Evolutionary conservation across 2,329 filamentous ascomycete genomes (phyloP).

Genomic region (Arthroderma uncinatum): DNA sequence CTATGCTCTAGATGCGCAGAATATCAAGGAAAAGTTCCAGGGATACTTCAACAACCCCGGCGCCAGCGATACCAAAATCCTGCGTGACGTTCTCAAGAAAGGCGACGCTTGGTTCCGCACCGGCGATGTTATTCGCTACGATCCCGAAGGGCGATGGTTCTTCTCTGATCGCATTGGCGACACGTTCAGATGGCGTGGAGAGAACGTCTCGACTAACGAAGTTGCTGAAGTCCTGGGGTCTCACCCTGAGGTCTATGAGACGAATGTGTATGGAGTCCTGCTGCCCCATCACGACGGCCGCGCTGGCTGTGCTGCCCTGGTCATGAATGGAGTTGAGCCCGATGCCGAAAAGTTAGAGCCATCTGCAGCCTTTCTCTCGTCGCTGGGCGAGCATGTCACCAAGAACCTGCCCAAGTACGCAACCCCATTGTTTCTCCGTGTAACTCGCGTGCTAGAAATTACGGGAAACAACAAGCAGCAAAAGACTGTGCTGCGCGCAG

Average conservation of each 20-base stretch:
- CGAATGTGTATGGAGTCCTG: constrained; percentile 75
- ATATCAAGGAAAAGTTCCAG: constrained; percentile 58
- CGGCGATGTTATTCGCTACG: constrained; percentile 67
- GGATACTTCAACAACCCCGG: constrained; percentile 68
- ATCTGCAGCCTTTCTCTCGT: constrained; percentile 40
- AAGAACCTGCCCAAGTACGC: constrained; percentile 59
- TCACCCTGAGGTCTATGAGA: constrained; percentile 58
- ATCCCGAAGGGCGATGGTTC: constrained; percentile 58
- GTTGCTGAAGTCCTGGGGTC: constrained; percentile 63
- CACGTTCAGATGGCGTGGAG: constrained; percentile 53
- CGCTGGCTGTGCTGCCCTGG: constrained; percentile 67
- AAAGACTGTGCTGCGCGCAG: constrained; percentile 59
- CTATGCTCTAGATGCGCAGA: constrained; percentile 54
- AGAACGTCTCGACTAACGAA: constrained; percentile 73
- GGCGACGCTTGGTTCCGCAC: constrained; percentile 76
- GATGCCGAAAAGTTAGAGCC: constrained; percentile 17
- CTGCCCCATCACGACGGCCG: constrained; percentile 73
- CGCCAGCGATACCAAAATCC: constrained; percentile 61
- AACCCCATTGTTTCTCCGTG: constrained; percentile 63
- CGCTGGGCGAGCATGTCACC: constrained; percentile 50
- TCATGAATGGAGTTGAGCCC: constrained; percentile 34
- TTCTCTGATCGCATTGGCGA: constrained; percentile 59
- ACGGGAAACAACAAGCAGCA: constrained; percentile 87
- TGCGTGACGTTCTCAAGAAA: constrained; percentile 59
- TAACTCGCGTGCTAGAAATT: constrained; percentile 51